A percentile compares a stretch with the other conserved stretches of the same genome.
Evolutionary conservation across 1,284 basidiomycete species (phyloP).

Genomic region (Puccinia triticina): DNA sequence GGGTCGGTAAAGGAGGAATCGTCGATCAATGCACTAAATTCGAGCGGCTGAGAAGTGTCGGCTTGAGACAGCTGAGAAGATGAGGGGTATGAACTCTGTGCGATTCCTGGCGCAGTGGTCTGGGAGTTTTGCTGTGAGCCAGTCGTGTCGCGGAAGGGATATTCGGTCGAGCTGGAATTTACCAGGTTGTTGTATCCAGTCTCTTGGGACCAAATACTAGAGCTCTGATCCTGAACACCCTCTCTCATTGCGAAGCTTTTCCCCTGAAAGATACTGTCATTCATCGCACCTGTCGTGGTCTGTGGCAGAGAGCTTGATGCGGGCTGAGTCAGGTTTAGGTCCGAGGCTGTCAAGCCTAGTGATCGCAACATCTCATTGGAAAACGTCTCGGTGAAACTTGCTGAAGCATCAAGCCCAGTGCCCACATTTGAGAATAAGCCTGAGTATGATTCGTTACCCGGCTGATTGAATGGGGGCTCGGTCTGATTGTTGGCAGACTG

Average conservation of each 20-base stretch:
- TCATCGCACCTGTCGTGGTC: background rate
- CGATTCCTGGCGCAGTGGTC: background rate
- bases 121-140: conserved; percentile 13
- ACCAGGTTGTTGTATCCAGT: background rate
- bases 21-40: background rate
- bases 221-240: background rate
- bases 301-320: background rate
- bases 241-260: background rate
- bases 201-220: conserved; percentile 9
- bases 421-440: background rate
- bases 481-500: background rate
- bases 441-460: background rate
- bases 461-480: background rate
- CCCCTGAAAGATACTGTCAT: background rate
- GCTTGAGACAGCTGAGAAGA: background rate
- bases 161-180: background rate
- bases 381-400: conserved; percentile 18
- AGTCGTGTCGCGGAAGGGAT: background rate
- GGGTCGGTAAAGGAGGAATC: conserved; percentile 6
- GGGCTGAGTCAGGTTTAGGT: background rate
- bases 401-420: conserved; percentile 2
- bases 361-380: conserved; percentile 29
- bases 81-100: background rate
- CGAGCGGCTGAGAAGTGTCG: conserved; percentile 14
- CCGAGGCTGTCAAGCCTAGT: conserved; percentile 16